Base-by-base conservation (phyloP, 2,329 filamentous ascomycete genomes). In the Pseudopyrenochaeta lycopersici region DNA sequence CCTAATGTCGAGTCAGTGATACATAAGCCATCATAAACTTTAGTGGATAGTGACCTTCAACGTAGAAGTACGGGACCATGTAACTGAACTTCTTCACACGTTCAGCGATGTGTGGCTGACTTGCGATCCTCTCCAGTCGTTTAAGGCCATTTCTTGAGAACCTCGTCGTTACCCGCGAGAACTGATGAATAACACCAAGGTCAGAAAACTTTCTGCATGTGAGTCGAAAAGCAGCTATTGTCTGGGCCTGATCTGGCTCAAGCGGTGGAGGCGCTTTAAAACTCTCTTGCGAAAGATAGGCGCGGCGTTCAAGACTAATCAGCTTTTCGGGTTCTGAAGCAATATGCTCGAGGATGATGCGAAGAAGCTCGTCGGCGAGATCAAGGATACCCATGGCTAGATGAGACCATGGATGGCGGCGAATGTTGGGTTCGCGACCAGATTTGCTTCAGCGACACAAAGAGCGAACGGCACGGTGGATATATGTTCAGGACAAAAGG, bases 1-100 rank as follows among this genome's bases (percentile, higher is more conserved):
- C 76, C 76, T 77, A 55, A 46, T 54, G 55, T 52, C 11, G 21
- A 15, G 68, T 73, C 48, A 75, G 65, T 54, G 50, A 62, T 39
- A 41, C 14, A 47, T 36, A 41, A 18, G 3, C 9, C 36, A 23
- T n/a, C 18, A 20, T n/a, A 23, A 21, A 17, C n/a, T n/a, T n/a
- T n/a, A 18, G 7, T 7, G 33, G 18, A 39, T 20, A 42, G 23
- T 33, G 69, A 84, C 83, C 81, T 76, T 82, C 76, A 53, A 79
- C 77, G 70, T 85, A 85, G 67, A 86, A 85, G 63, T 82, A 84
- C 4, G 83, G 83, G 49, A 86, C 81, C 72, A 86, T 79, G 68
- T 86, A 86, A 58, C 82, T 84, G 70, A 86, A 85, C 64, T 85
- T 85, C 66, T 82, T 84, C 54, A 86, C 84, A 66, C 84, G 78